Conservation (phyloP, 2,329 filamentous ascomycete genomes). For the Talaromyces sp. region DNA sequence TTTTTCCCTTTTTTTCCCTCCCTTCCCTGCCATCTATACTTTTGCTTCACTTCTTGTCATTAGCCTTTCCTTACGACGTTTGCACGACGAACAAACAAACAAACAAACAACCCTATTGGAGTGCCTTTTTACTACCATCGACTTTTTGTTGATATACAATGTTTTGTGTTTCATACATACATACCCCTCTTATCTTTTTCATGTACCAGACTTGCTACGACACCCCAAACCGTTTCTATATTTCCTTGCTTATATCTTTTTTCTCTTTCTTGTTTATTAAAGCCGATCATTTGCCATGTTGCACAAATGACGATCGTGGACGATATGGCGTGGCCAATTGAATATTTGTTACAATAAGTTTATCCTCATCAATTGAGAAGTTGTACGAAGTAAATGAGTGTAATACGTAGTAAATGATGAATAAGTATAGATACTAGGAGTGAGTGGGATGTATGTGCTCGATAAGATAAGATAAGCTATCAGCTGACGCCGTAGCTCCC, state of each 20-base stretch:
- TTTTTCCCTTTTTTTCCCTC: background rate
- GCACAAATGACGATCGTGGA: slow-evolving; percentile 11
- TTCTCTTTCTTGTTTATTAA: slow-evolving; percentile 1
- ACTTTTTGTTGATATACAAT: slow-evolving; percentile 3
- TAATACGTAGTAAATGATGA: background rate
- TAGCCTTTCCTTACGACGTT: slow-evolving; percentile 12
- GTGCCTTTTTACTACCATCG: slow-evolving; percentile 5
- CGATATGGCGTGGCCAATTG: slow-evolving; percentile 11
- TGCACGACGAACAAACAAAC: slow-evolving; percentile 12
- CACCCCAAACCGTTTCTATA: background rate
- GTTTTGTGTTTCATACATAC: slow-evolving; percentile 19
- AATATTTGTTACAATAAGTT: slow-evolving; percentile 4
- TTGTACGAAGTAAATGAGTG: too few relatives aligned
- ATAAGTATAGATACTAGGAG: too few relatives aligned
- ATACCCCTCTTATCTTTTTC: slow-evolving; percentile 9
- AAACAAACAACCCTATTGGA: slow-evolving; percentile 8
- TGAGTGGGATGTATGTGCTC: background rate
- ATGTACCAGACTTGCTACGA: slow-evolving; percentile 5
- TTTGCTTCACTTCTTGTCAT: slow-evolving; percentile 8
- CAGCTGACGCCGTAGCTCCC: slow-evolving; percentile 13
- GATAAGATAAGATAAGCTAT: slow-evolving; percentile 13
- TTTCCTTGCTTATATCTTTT: slow-evolving; percentile 4
- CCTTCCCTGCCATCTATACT: background rate
- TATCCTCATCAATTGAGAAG: too few relatives aligned
- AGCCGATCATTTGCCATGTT: slow-evolving; percentile 11